phyloP scores from a whole-genome alignment of 805 yeast species.

The Candida railenensis region DNA sequence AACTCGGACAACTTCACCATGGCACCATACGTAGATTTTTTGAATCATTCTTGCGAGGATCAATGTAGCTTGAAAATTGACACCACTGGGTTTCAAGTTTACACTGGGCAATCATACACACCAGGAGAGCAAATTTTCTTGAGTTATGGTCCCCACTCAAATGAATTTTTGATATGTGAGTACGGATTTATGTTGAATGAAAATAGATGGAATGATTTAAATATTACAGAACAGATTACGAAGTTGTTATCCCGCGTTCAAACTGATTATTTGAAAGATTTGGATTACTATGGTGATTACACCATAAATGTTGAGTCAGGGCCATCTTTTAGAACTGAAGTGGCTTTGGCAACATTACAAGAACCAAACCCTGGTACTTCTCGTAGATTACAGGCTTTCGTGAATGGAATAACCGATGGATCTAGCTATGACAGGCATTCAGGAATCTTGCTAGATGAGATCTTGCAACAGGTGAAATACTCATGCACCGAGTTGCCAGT shows the following conservation, averaged over 20 bases:
- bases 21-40: slow-evolving; percentile 88
- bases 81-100: slow-evolving; percentile 52
- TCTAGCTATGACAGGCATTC: slow-evolving; percentile 30
- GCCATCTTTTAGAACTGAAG: slow-evolving; percentile 69
- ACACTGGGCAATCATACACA: slow-evolving; percentile 26
- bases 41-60: slow-evolving; percentile 65
- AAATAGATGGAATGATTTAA: slow-evolving; percentile 72
- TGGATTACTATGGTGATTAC: slow-evolving; percentile 72
- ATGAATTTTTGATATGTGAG: slow-evolving; percentile 78
- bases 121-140: slow-evolving; percentile 60
- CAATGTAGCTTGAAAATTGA: slow-evolving; percentile 53
- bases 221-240: slow-evolving; percentile 49
- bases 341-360: slow-evolving; percentile 66
- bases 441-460: slow-evolving; percentile 24
- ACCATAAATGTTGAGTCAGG: slow-evolving; percentile 52
- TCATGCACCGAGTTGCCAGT: slow-evolving; percentile 11
- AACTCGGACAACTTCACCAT: slow-evolving; percentile 72
- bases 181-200: slow-evolving; percentile 71
- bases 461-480: slow-evolving; percentile 27
- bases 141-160: slow-evolving; percentile 86
- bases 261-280: slow-evolving; percentile 43
- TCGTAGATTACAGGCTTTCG: slow-evolving; percentile 31
- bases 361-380: slow-evolving; percentile 29
- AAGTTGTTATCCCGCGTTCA: slow-evolving; percentile 36
- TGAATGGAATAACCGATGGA: slow-evolving; percentile 53